Percentiles rank a stretch among this genome's conserved stretches.
These are phyloP conservation scores for Powellomyces hirtus DNA, from an alignment of 192 early-diverging fungal genomes.

Conservation along the genomic window DNA sequence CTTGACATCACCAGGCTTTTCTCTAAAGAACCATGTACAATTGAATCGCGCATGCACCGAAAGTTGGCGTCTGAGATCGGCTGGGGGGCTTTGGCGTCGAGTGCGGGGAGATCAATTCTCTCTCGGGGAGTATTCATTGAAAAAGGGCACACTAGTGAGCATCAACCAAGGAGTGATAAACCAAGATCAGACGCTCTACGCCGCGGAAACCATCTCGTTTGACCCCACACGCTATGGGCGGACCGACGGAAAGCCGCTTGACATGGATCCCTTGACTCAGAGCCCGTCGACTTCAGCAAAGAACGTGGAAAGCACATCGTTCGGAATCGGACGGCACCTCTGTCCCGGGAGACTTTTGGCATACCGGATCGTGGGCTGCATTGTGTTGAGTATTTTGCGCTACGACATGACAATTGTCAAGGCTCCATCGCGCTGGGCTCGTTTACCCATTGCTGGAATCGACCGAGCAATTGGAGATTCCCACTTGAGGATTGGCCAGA, in stretches of 20 bases:
- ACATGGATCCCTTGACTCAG: neutral
- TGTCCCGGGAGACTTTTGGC: constrained; percentile 1
- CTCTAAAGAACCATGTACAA: neutral
- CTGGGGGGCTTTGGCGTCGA: neutral
- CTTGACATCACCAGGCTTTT: neutral
- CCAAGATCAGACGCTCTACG: neutral
- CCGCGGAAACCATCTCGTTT: neutral
- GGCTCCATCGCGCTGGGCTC: neutral
- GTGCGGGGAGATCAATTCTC: neutral
- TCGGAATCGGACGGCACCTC: neutral
- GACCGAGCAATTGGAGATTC: neutral
- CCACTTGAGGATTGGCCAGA: neutral
- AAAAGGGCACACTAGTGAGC: neutral
- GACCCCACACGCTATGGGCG: neutral
- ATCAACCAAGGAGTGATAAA: constrained; percentile 6
- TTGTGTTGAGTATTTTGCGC: neutral
- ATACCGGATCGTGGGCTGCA: neutral
- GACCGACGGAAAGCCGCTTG: neutral
- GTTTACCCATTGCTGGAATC: neutral
- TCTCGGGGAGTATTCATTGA: neutral
- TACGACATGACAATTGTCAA: neutral
- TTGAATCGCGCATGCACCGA: neutral
- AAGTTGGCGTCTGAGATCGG: neutral
- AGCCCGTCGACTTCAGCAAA: neutral
- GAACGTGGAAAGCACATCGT: neutral